Evolutionary conservation across 441 rosid species (phyloP), one percentile per base, ranked within the genome.

Genomic region (Eugenia klotzschiana): DNA sequence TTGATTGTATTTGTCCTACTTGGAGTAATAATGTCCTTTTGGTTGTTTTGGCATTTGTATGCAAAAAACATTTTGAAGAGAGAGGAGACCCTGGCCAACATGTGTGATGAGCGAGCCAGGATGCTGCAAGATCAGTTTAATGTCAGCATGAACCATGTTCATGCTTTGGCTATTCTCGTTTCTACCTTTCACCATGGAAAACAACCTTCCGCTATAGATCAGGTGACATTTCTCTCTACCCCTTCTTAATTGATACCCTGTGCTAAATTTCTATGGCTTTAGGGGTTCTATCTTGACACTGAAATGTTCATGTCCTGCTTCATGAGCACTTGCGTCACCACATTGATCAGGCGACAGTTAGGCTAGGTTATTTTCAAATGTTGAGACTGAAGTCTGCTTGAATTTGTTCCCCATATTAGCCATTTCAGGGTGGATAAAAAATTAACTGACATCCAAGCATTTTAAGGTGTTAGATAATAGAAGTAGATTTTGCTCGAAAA

Each of bases 81-180:
- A 88, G 89, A 88, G 83, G 97, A 93, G 87, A 94, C 95, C 52
- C 93, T 97, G 60, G 89, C 92, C 51, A 97, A 89, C 89, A 97
- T 97, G 98, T 97, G 99, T 81, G 99, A 95, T 50, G 98, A 97
- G 87, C 89, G 98, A 86, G 98, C 99, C 43, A 90, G 98, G 18
- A 94, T 97, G 95, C 89, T 97, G 90, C 99, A 97, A 91, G 99
- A 97, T 89, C 98, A 97, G 93, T 97, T 97, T 89, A 97, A 95
- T 89, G 98, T 97, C 86, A 97, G 98, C 89, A 87, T 94, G 92
- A 97, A 97, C 87, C 98, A 97, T 90, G 99, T 97, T 84, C 96
- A 97, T 87, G 96, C 98, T 84, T 90, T 97, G 92, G 98, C 99
- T 79, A 92, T 95, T 88, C 96, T 97, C 77, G 97, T 94, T 79